Conservation (phyloP, 179 eudicot genomes). For the Camellia oleifera region DNA sequence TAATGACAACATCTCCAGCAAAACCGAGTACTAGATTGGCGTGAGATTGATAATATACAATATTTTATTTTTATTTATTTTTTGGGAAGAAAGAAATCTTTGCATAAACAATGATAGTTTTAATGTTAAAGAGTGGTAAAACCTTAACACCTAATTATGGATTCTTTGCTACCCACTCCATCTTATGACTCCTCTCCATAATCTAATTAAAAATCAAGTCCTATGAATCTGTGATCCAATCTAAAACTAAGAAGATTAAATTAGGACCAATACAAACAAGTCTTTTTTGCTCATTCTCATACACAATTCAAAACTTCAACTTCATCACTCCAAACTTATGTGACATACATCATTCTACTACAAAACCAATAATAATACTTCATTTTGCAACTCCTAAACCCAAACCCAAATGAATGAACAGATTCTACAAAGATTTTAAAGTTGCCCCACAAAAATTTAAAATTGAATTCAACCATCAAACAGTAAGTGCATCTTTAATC, state of each 20-base stretch:
- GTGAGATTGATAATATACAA: too few relatives aligned
- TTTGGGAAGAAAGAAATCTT: too few relatives aligned
- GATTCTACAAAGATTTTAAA: neutral
- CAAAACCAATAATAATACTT: neutral
- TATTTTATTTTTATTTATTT: too few relatives aligned
- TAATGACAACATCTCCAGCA: too few relatives aligned
- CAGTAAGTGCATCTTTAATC: neutral
- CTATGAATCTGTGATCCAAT: neutral
- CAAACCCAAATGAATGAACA: neutral
- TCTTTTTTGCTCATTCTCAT: neutral
- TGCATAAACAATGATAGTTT: too few relatives aligned
- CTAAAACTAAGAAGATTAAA: neutral
- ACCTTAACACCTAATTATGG: neutral
- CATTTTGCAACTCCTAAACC: neutral
- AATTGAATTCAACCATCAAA: conserved; percentile 4
- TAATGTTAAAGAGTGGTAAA: too few relatives aligned
- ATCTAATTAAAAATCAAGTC: neutral
- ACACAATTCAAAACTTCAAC: neutral
- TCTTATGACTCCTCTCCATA: neutral
- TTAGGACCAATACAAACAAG: neutral
- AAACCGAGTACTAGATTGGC: too few relatives aligned
- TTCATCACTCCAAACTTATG: neutral
- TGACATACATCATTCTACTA: neutral
- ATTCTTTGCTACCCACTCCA: neutral
- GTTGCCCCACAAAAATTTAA: neutral